Evolutionary conservation across 495 filamentous ascomycete species (phyloP).

Genomic region (Hypoxylon trugodes): DNA sequence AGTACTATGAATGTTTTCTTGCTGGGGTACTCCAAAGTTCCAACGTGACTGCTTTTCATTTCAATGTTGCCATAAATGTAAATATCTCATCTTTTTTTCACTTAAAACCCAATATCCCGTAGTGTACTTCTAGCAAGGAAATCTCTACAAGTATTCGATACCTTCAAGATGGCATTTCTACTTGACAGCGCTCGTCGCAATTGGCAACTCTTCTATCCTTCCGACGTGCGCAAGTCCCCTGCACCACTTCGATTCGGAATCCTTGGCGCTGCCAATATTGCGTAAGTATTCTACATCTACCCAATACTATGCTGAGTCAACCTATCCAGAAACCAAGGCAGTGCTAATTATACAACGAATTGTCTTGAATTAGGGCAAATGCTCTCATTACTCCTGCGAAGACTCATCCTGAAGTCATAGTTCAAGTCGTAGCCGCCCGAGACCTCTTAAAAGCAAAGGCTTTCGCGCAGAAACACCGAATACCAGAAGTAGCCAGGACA

Average conservation of each 20-base stretch:
- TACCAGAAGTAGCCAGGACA: slow-evolving; percentile 60
- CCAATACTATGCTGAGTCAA: neutral
- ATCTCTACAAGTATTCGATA: neutral
- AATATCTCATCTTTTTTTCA: too few relatives aligned
- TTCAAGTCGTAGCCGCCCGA: slow-evolving; percentile 68
- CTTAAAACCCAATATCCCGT: neutral
- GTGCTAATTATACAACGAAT: neutral
- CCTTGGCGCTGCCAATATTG: slow-evolving; percentile 59
- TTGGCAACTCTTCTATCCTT: slow-evolving; percentile 45
- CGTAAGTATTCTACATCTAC: too few relatives aligned
- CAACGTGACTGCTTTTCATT: too few relatives aligned
- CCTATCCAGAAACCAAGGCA: neutral
- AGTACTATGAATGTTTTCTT: too few relatives aligned
- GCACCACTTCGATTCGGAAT: slow-evolving; percentile 56
- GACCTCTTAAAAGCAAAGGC: slow-evolving; percentile 58
- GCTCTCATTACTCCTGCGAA: slow-evolving; percentile 65
- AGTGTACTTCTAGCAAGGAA: neutral
- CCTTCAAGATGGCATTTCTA: slow-evolving; percentile 37
- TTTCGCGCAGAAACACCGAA: slow-evolving; percentile 66
- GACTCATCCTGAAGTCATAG: slow-evolving; percentile 65
- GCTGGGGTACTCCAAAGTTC: too few relatives aligned
- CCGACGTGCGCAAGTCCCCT: slow-evolving; percentile 43
- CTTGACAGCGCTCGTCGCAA: slow-evolving; percentile 40
- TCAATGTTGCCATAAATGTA: too few relatives aligned
- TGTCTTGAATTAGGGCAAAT: slow-evolving; percentile 49